A percentile compares a stretch with the other conserved stretches of the same genome.
Conservation (phyloP, 1,139 yeast species). For the Lodderomyces theae region DNA sequence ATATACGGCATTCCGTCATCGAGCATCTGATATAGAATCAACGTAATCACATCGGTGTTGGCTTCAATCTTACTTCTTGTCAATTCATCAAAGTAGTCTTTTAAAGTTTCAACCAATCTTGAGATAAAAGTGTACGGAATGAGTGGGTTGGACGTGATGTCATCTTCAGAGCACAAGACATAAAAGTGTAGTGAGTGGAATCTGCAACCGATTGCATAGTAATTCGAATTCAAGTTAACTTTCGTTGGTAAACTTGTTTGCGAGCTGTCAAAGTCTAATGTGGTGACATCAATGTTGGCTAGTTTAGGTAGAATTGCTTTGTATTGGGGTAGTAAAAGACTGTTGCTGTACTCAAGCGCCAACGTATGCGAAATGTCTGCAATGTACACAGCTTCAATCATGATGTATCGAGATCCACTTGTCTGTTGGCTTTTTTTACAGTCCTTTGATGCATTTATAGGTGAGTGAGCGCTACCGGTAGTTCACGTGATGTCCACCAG, state of each 20-base stretch:
- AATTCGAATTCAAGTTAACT: slow-evolving; percentile 11
- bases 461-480: too few relatives aligned
- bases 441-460: too few relatives aligned
- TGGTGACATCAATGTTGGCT: background rate
- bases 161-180: slow-evolving; percentile 12
- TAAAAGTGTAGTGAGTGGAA: slow-evolving; percentile 10
- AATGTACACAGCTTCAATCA: slow-evolving; percentile 62
- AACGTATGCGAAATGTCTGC: slow-evolving; percentile 54
- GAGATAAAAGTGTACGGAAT: slow-evolving; percentile 56
- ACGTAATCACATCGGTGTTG: slow-evolving; percentile 62
- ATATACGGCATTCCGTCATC: slow-evolving; percentile 74
- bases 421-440: too few relatives aligned
- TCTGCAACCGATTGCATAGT: slow-evolving; percentile 8
- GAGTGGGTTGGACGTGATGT: slow-evolving; percentile 37
- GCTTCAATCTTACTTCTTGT: slow-evolving; percentile 59
- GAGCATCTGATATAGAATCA: slow-evolving; percentile 54
- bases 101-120: slow-evolving; percentile 49
- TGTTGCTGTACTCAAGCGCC: slow-evolving; percentile 56
- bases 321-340: slow-evolving; percentile 51
- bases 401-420: slow-evolving; percentile 10
- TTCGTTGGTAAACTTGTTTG: slow-evolving; percentile 6
- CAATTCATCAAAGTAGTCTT: slow-evolving; percentile 59
- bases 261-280: background rate
- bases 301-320: slow-evolving; percentile 31
- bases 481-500: too few relatives aligned